These are phyloP conservation scores for Phlebiopsis flavidoalba DNA, from an alignment of 768 basidiomycete species.

Conservation along the genomic window DNA sequence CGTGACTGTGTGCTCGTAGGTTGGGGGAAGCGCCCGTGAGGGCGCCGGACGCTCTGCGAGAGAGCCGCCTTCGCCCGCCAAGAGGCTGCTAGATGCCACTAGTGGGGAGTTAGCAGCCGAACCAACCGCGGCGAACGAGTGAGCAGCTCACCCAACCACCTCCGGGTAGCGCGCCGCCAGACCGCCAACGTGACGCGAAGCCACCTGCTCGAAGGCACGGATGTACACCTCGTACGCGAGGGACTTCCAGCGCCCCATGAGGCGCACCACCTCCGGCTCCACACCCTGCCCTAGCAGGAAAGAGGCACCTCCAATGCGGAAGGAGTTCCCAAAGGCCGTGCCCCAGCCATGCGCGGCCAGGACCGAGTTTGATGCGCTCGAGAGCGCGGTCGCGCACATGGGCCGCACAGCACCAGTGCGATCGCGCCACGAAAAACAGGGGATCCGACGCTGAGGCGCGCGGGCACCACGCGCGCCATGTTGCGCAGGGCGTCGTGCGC, in stretches of 20 bases:
- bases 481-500: conserved; percentile 28
- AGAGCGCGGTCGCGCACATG: conserved; percentile 26
- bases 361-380: conserved; percentile 26
- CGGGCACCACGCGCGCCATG: conserved; percentile 23
- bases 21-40: not conserved
- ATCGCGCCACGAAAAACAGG: conserved; percentile 33
- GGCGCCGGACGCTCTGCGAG: not conserved
- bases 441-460: conserved; percentile 21
- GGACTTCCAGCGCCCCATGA: conserved; percentile 33
- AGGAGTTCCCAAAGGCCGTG: conserved; percentile 35
- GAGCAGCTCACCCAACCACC: conserved; percentile 1
- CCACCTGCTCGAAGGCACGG: conserved; percentile 18
- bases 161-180: not conserved
- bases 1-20: not conserved
- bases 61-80: not conserved
- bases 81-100: not conserved
- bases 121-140: not conserved
- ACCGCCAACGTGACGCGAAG: conserved; percentile 17
- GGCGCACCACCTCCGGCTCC: conserved; percentile 29
- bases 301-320: conserved; percentile 37
- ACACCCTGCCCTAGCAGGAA: conserved; percentile 28
- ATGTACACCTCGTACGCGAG: conserved; percentile 36
- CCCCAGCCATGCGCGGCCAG: conserved; percentile 24
- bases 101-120: not conserved
- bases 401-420: conserved; percentile 21